These are phyloP conservation scores for Calonectria hawksworthii DNA, from an alignment of 2,329 filamentous ascomycete genomes.

Conservation along the genomic window DNA sequence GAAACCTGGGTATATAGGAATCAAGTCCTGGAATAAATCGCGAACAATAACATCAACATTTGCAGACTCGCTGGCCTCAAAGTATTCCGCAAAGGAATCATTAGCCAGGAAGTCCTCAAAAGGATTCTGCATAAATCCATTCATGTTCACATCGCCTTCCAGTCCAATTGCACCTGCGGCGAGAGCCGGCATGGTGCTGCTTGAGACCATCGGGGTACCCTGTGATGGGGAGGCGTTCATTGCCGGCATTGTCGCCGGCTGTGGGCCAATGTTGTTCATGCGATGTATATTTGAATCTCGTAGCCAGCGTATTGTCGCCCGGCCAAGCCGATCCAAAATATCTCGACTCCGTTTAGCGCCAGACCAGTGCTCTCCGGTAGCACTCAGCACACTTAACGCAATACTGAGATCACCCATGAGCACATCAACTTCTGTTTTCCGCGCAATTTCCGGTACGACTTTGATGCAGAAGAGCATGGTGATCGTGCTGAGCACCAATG, in stretches of 20 bases:
- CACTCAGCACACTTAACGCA: slow-evolving; percentile 62
- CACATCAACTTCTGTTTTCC: slow-evolving; percentile 52
- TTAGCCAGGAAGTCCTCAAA: slow-evolving; percentile 45
- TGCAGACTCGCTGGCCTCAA: slow-evolving; percentile 45
- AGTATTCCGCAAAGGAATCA: slow-evolving; percentile 47
- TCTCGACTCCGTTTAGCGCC: slow-evolving; percentile 62
- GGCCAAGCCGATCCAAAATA: slow-evolving; percentile 57
- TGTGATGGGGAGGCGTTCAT: background rate
- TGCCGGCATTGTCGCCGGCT: background rate
- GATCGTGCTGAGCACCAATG: slow-evolving; percentile 61
- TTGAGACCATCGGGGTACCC: slow-evolving; percentile 15
- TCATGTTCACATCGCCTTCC: slow-evolving; percentile 3
- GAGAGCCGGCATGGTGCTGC: slow-evolving; percentile 11
- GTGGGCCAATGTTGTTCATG: background rate
- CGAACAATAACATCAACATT: slow-evolving; percentile 52
- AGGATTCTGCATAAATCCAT: slow-evolving; percentile 30
- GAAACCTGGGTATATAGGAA: slow-evolving; percentile 45
- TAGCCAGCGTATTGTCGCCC: slow-evolving; percentile 49
- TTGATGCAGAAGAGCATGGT: slow-evolving; percentile 67
- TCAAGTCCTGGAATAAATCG: slow-evolving; percentile 54
- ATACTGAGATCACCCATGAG: slow-evolving; percentile 58
- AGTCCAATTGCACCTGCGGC: background rate
- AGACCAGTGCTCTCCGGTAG: slow-evolving; percentile 65
- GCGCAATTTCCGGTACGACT: slow-evolving; percentile 57
- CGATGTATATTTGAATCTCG: slow-evolving; percentile 19